Conservation (phyloP, 345 rosid genomes). For the Populus davidiana region DNA sequence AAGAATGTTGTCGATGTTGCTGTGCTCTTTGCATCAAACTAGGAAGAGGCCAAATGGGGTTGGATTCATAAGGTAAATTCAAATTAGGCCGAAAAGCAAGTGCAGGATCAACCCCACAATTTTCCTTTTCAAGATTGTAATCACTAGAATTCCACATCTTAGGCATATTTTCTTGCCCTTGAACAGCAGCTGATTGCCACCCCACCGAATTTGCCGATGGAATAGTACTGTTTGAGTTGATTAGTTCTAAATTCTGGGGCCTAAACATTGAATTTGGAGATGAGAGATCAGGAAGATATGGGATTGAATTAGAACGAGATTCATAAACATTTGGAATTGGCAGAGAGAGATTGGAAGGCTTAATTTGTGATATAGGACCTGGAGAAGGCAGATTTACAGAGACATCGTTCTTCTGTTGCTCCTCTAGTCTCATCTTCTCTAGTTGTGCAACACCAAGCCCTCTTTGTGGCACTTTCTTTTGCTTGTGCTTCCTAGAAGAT, state of each 20-base stretch:
- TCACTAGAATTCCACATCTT: conserved; percentile 30
- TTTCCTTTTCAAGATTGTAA: conserved; percentile 25
- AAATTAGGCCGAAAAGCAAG: conserved; percentile 19
- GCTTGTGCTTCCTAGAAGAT: conserved; percentile 43
- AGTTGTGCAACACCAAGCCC: conserved; percentile 74
- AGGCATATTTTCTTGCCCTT: conserved; percentile 17
- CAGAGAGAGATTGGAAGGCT: conserved; percentile 12
- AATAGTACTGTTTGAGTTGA: not conserved
- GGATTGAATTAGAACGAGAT: conserved; percentile 21
- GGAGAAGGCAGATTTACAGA: conserved; percentile 19
- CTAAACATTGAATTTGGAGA: conserved; percentile 22
- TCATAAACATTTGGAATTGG: conserved; percentile 17
- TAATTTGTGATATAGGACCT: conserved; percentile 9
- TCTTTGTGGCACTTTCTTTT: conserved; percentile 56
- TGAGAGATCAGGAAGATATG: conserved; percentile 21
- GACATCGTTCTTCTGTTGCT: conserved; percentile 44
- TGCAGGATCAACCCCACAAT: conserved; percentile 31
- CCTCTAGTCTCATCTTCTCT: conserved; percentile 57
- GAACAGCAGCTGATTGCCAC: conserved; percentile 19
- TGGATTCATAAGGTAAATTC: conserved; percentile 31
- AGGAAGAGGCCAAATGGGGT: conserved; percentile 34
- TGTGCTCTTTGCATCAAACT: conserved; percentile 34
- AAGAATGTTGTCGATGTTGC: conserved; percentile 20
- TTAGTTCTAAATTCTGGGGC: conserved; percentile 24
- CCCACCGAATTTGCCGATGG: not conserved